A percentile compares a stretch with the other conserved stretches of the same genome.
Conservation (phyloP, 2,329 filamentous ascomycete species). For the Ophiosphaerella herpotricha region DNA sequence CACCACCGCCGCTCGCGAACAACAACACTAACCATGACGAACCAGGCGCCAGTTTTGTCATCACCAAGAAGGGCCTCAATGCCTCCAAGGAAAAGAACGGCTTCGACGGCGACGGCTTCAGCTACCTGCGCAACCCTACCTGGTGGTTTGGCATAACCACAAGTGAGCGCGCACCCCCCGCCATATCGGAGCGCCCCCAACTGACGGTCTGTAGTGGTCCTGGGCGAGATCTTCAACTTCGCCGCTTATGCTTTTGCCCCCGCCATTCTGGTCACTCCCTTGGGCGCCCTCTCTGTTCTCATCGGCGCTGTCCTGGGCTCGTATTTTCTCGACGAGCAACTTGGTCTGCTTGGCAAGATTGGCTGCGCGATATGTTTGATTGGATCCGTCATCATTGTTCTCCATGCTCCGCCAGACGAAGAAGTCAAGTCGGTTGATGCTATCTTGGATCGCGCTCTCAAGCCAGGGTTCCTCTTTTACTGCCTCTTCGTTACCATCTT, state of each 20-base stretch:
- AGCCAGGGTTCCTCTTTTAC: constrained; percentile 90
- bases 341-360: constrained; percentile 89
- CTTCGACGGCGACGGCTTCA: constrained; percentile 94
- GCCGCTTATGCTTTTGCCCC: constrained; percentile 97
- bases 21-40: constrained; percentile 15
- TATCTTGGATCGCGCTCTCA: constrained; percentile 86
- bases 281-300: constrained; percentile 90
- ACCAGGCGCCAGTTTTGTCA: constrained; percentile 92
- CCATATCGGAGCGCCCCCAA: neutral
- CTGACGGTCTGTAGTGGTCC: constrained; percentile 66
- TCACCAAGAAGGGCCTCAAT: constrained; percentile 97
- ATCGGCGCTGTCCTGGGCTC: constrained; percentile 94
- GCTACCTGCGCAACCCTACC: constrained; percentile 90
- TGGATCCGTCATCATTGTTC: constrained; percentile 94
- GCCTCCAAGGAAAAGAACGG: constrained; percentile 90
- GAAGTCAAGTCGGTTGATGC: constrained; percentile 90
- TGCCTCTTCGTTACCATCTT: constrained; percentile 79
- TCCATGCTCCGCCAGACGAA: constrained; percentile 93
- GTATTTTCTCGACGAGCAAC: constrained; percentile 88
- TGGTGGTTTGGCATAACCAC: constrained; percentile 97
- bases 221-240: constrained; percentile 96
- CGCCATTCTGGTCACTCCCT: constrained; percentile 94
- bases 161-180: constrained; percentile 60
- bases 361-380: constrained; percentile 96
- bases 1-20: neutral